These are phyloP conservation scores for Cryptococcus jaspeensis DNA, from an alignment of 1,284 basidiomycete genomes.

Conservation along the genomic window DNA sequence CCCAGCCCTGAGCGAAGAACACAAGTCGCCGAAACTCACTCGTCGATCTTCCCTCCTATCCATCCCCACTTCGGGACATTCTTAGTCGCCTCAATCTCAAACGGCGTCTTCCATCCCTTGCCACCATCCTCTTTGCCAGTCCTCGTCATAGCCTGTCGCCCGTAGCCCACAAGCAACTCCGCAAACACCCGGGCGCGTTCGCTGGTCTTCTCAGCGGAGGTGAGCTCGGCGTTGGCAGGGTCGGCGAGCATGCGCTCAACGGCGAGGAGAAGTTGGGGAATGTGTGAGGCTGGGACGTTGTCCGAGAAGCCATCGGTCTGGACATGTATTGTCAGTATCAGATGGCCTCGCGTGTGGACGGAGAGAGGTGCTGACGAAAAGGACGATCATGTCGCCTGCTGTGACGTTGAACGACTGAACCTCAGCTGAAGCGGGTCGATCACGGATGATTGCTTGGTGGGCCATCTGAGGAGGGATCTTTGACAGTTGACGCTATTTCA, in stretches of 20 bases:
- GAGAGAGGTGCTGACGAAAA: slow-evolving; percentile 41
- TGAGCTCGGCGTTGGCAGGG: slow-evolving; percentile 39
- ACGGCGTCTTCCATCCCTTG: slow-evolving; percentile 47
- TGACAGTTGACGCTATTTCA: slow-evolving; percentile 38
- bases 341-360: background rate
- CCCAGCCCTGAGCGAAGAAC: background rate
- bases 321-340: background rate
- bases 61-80: slow-evolving; percentile 49
- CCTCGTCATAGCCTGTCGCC: slow-evolving; percentile 48
- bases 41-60: slow-evolving; percentile 54
- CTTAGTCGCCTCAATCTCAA: slow-evolving; percentile 45
- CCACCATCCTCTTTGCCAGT: slow-evolving; percentile 42
- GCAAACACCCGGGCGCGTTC: slow-evolving; percentile 50
- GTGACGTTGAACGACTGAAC: slow-evolving; percentile 39
- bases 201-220: slow-evolving; percentile 30
- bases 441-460: slow-evolving; percentile 27
- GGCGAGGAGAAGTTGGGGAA: slow-evolving; percentile 27
- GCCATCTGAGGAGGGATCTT: slow-evolving; percentile 27
- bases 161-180: slow-evolving; percentile 52
- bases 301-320: slow-evolving; percentile 59
- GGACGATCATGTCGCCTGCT: slow-evolving; percentile 48
- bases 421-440: slow-evolving; percentile 41
- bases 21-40: slow-evolving; percentile 39
- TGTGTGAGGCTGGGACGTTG: slow-evolving; percentile 54
- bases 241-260: slow-evolving; percentile 30